Conservation (phyloP, 2,329 filamentous ascomycete genomes). For the Clonostachys solani region DNA sequence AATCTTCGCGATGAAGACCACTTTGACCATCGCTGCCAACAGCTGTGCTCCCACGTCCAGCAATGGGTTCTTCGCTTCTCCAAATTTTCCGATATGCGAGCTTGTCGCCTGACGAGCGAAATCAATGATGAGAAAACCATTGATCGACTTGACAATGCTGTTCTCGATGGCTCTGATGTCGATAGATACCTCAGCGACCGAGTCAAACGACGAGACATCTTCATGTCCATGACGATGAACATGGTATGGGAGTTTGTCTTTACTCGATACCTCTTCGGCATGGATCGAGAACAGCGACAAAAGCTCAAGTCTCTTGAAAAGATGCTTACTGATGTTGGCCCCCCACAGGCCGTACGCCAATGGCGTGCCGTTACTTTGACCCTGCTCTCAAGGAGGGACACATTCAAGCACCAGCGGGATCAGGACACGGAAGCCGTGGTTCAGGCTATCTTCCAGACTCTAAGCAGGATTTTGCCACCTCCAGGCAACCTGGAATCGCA, state of each 20-base stretch:
- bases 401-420: slow-evolving; percentile 79
- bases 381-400: slow-evolving; percentile 72
- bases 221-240: slow-evolving; percentile 98
- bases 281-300: slow-evolving; percentile 96
- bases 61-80: slow-evolving; percentile 98
- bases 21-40: slow-evolving; percentile 90
- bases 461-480: slow-evolving; percentile 82
- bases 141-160: slow-evolving; percentile 88
- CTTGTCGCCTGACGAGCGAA: slow-evolving; percentile 78
- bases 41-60: slow-evolving; percentile 92
- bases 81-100: slow-evolving; percentile 90
- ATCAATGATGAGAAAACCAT: slow-evolving; percentile 91
- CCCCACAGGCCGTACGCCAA: slow-evolving; percentile 83
- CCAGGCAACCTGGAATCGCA: slow-evolving; percentile 76
- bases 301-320: slow-evolving; percentile 97
- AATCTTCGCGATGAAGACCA: slow-evolving; percentile 84
- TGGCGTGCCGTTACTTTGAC: slow-evolving; percentile 96
- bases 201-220: slow-evolving; percentile 83
- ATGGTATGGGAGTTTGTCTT: slow-evolving; percentile 99
- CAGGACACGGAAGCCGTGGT: slow-evolving; percentile 96
- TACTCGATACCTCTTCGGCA: slow-evolving; percentile 94
- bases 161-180: slow-evolving; percentile 91
- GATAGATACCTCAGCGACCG: slow-evolving; percentile 85
- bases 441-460: slow-evolving; percentile 74
- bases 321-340: slow-evolving; percentile 82